Conservation (phyloP, 148 eudicot species). For the Amaranthus palmeri region DNA sequence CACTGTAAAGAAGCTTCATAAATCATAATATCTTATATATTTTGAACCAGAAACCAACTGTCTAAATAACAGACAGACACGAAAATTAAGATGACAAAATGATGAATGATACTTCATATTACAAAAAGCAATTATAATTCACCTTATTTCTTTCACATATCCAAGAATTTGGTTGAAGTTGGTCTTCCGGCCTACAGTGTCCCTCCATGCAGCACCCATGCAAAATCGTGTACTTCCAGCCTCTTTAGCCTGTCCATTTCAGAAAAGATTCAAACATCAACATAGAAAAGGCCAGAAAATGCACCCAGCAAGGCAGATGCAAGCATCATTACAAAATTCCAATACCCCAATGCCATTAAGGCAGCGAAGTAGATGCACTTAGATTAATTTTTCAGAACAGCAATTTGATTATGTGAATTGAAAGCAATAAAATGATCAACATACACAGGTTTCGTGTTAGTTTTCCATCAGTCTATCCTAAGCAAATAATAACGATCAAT, state of each 20-base stretch:
- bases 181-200: conserved; percentile 91
- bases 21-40: too few species aligned
- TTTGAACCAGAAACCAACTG: too few species aligned
- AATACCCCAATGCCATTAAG: too few species aligned
- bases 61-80: too few species aligned
- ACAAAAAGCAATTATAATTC: conserved; percentile 6
- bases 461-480: neutral
- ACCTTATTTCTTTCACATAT: conserved; percentile 98
- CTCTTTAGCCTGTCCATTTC: conserved; percentile 75
- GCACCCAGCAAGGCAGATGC: neutral
- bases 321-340: too few species aligned
- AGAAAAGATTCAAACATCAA: conserved; percentile 2
- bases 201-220: conserved; percentile 99
- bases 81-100: too few species aligned
- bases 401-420: neutral
- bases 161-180: conserved; percentile 94
- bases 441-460: neutral
- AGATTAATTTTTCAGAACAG: neutral
- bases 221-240: conserved; percentile 98
- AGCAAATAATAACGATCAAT: neutral
- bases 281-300: neutral
- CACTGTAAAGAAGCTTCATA: too few species aligned
- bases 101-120: neutral
- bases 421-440: neutral
- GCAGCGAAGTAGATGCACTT: neutral